Conservation (phyloP, 2,329 filamentous ascomycete genomes). For the Clonostachys rhizophaga region DNA sequence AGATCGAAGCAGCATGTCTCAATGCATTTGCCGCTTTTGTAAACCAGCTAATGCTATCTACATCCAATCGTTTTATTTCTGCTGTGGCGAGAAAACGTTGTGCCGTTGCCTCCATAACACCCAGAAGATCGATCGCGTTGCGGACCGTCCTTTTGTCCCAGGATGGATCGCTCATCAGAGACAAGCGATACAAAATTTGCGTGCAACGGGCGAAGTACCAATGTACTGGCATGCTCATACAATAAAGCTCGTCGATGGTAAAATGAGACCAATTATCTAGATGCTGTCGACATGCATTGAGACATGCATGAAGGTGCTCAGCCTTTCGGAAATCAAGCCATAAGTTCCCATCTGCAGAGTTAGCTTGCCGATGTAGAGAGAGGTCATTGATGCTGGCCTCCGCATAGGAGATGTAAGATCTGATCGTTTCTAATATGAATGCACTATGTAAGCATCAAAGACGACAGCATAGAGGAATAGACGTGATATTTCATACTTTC, state of each 20-base stretch:
- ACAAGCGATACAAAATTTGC: constrained; percentile 29
- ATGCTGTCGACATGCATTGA: constrained; percentile 15
- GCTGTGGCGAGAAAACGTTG: too few species aligned
- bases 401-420: constrained; percentile 23
- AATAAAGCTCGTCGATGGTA: constrained; percentile 13
- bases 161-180: constrained; percentile 27
- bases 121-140: constrained; percentile 24
- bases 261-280: constrained; percentile 23
- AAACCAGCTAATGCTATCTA: too few species aligned
- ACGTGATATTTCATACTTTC: too few species aligned
- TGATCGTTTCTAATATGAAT: constrained; percentile 20
- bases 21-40: too few species aligned
- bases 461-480: not conserved
- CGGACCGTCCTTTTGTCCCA: constrained; percentile 31
- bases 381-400: constrained; percentile 31
- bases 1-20: too few species aligned
- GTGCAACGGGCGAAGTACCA: constrained; percentile 23
- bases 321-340: constrained; percentile 8
- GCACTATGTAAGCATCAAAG: not conserved
- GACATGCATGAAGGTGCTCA: constrained; percentile 19
- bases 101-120: not conserved
- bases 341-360: constrained; percentile 4
- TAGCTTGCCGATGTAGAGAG: constrained; percentile 8
- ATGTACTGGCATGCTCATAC: constrained; percentile 15
- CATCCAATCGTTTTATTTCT: too few species aligned